phyloP scores from a whole-genome alignment of 192 early-diverging fungal species.

The Jimgerdemannia lactiflua region DNA sequence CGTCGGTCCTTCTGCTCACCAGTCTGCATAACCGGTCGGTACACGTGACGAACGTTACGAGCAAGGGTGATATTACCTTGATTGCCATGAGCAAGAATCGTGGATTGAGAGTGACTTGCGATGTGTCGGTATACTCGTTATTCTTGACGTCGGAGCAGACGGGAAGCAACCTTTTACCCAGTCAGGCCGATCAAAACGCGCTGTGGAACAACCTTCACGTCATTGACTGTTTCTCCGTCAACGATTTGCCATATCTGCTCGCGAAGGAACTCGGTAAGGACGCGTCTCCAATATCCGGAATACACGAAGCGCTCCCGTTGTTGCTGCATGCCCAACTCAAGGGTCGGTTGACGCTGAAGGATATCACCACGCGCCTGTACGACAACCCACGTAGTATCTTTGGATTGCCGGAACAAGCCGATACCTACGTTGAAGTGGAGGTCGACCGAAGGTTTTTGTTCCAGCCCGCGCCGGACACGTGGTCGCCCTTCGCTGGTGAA shows the following conservation, averaged over 20 bases:
- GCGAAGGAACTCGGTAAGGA: constrained; percentile 49
- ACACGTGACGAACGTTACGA: constrained; percentile 84
- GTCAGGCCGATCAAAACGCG: constrained; percentile 59
- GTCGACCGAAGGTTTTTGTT: constrained; percentile 66
- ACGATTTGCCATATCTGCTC: constrained; percentile 62
- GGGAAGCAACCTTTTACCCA: constrained; percentile 42
- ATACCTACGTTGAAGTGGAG: constrained; percentile 95
- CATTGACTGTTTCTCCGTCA: constrained; percentile 93
- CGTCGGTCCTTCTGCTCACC: constrained; percentile 84
- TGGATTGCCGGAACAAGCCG: constrained; percentile 85
- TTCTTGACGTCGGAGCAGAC: constrained; percentile 62
- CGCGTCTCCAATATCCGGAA: constrained; percentile 41
- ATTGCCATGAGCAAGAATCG: constrained; percentile 85
- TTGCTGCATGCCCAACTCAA: constrained; percentile 81
- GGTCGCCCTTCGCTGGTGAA: constrained; percentile 63
- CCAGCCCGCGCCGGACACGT: constrained; percentile 33
- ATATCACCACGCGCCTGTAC: constrained; percentile 73
- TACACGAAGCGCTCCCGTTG: constrained; percentile 71
- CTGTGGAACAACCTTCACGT: constrained; percentile 77
- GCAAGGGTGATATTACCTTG: constrained; percentile 79
- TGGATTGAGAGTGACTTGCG: constrained; percentile 87
- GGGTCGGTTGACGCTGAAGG: constrained; percentile 73
- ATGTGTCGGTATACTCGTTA: constrained; percentile 85
- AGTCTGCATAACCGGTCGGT: constrained; percentile 80
- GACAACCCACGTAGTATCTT: constrained; percentile 90